Percentiles rank a stretch among this genome's conserved stretches.
phyloP scores from a whole-genome alignment of 2,329 filamentous ascomycete species.

The Didymellaceae sp. region DNA sequence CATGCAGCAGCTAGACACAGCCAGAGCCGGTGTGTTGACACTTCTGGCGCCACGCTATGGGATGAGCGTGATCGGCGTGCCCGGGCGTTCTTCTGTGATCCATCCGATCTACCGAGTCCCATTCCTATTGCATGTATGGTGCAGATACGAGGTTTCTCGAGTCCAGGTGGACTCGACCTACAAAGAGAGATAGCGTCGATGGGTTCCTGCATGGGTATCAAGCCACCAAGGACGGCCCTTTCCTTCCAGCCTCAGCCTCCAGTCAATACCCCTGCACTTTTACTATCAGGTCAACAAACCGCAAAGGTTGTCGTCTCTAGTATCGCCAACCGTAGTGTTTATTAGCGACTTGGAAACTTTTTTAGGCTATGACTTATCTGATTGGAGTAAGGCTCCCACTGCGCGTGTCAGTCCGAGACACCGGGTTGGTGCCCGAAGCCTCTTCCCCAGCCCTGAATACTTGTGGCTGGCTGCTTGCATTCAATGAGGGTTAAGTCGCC shows the following conservation, averaged over 20 bases:
- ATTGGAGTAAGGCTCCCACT: not conserved
- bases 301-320: not conserved
- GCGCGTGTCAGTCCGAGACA: not conserved
- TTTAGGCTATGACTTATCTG: not conserved
- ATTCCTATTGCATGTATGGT: not conserved
- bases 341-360: not conserved
- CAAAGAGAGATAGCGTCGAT: not conserved
- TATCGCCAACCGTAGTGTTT: not conserved
- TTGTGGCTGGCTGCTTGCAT: not conserved
- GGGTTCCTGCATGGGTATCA: not conserved
- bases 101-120: not conserved
- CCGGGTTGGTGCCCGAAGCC: too few relatives aligned
- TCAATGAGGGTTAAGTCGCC: too few relatives aligned
- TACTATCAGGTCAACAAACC: not conserved
- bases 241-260: not conserved
- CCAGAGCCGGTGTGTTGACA: not conserved
- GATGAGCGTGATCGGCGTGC: slow-evolving; percentile 1
- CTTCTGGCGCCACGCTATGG: not conserved
- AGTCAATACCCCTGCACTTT: not conserved
- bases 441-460: too few relatives aligned
- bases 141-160: not conserved
- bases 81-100: not conserved
- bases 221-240: not conserved
- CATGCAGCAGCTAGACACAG: not conserved
- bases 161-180: not conserved